Conservation (phyloP, 805 yeast species). For the Saturnispora quitensis region DNA sequence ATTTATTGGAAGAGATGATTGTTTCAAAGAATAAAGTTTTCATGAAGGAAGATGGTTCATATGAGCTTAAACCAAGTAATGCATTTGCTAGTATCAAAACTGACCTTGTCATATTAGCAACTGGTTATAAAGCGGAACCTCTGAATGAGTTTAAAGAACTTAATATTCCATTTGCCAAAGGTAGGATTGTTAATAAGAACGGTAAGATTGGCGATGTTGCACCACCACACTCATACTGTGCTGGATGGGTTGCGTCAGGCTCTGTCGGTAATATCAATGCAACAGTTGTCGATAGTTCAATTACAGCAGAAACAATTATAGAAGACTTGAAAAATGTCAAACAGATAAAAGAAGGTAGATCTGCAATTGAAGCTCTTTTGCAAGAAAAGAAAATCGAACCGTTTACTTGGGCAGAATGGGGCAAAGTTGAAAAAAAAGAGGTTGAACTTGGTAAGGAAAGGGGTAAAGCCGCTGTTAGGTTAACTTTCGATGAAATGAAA, state of each 20-base stretch:
- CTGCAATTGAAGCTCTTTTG: conserved; percentile 19
- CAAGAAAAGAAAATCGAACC: conserved; percentile 17
- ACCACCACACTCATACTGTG: conserved; percentile 50
- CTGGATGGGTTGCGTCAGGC: conserved; percentile 89
- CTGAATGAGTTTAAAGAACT: conserved; percentile 47
- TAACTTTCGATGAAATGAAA: conserved; percentile 41
- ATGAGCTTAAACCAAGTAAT: conserved; percentile 21
- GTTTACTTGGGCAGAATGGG: conserved; percentile 65
- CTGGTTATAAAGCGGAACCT: conserved; percentile 73
- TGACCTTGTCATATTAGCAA: conserved; percentile 68
- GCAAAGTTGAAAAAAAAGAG: conserved; percentile 46
- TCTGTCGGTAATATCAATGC: conserved; percentile 86
- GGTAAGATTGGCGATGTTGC: conserved; percentile 33
- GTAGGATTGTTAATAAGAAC: conserved; percentile 36
- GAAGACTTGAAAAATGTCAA: conserved; percentile 33
- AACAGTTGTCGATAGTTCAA: conserved; percentile 77
- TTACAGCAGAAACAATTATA: conserved; percentile 57
- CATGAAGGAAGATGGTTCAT: conserved; percentile 23
- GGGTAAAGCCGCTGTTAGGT: conserved; percentile 53
- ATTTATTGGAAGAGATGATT: conserved; percentile 35
- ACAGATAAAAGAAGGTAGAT: conserved; percentile 25
- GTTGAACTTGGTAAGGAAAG: conserved; percentile 33
- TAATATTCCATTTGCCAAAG: conserved; percentile 38
- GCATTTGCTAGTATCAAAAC: conserved; percentile 28
- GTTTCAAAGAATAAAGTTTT: conserved; percentile 41